A percentile compares a stretch with the other conserved stretches of the same genome.
Evolutionary conservation across 495 filamentous ascomycete genomes (phyloP).

Genomic region (Daldinia loculata): DNA sequence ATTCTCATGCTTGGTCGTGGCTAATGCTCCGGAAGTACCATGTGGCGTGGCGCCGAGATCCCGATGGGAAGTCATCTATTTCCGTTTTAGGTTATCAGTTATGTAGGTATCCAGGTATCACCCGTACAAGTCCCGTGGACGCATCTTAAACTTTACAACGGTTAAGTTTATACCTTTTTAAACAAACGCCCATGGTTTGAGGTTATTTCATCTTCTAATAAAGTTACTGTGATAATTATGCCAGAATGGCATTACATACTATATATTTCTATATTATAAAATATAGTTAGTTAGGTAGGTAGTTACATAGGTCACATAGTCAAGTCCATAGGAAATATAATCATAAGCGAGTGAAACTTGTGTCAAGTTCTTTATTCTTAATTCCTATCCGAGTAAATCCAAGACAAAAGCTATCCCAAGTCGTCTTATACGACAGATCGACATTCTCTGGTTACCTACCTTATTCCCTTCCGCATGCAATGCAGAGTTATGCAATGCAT

Average conservation of each 20-base stretch:
- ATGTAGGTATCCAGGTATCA: not conserved
- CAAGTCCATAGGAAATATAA: not conserved
- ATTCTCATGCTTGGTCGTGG: not conserved
- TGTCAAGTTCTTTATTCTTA: slow-evolving; percentile 2
- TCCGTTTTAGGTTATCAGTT: not conserved
- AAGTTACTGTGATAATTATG: not conserved
- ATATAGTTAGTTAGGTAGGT: not conserved
- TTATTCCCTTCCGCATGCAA: slow-evolving; percentile 5
- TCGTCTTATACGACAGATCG: not conserved
- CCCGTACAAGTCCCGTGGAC: not conserved
- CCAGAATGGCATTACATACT: too few species aligned
- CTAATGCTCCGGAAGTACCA: not conserved
- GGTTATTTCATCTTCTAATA: not conserved
- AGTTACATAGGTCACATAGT: not conserved
- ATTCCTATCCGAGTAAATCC: slow-evolving; percentile 3
- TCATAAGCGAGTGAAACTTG: not conserved
- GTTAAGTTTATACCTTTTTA: not conserved
- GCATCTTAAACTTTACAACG: not conserved
- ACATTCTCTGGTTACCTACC: not conserved
- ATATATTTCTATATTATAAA: too few species aligned
- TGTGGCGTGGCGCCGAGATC: not conserved
- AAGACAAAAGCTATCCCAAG: slow-evolving; percentile 13
- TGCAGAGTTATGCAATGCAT: not conserved
- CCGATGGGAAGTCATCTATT: not conserved
- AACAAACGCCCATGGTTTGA: not conserved